Evolutionary conservation across 345 rosid species (phyloP).

Genomic region (Carallia brachiata): DNA sequence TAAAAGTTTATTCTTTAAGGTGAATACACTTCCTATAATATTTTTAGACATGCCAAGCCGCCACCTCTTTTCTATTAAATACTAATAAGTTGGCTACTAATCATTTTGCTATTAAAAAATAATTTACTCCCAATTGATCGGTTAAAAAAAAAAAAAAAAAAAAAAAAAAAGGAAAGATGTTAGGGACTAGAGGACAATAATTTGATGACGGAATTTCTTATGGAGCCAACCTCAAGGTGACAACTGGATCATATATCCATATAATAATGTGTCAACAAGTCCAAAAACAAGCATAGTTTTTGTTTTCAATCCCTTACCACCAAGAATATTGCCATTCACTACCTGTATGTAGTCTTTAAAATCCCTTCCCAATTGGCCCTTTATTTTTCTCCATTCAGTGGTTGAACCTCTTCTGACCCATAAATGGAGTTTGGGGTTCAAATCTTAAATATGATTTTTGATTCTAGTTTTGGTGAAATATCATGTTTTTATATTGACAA

Average conservation of each 20-base stretch:
- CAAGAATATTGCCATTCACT: no score
- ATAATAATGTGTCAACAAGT: neutral
- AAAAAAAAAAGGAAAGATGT: no score
- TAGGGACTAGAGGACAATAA: neutral
- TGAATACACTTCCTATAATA: no score
- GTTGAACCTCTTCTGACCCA: neutral
- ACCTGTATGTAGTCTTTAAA: neutral
- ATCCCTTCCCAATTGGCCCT: neutral
- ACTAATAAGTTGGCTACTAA: no score
- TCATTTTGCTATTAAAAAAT: neutral
- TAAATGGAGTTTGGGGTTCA: slow-evolving; percentile 3
- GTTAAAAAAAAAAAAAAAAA: no score
- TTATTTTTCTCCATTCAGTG: neutral
- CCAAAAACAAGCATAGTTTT: neutral
- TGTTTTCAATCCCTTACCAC: slow-evolving; percentile 4
- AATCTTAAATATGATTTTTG: neutral
- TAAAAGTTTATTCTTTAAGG: no score
- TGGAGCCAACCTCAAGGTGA: neutral
- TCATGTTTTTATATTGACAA: neutral
- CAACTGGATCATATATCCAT: neutral
- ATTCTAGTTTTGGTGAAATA: neutral
- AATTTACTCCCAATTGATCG: no score
- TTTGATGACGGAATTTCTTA: neutral
- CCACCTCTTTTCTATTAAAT: no score
- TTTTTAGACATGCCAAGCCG: no score